Evolutionary conservation across 208 protist species (phyloP), one percentile per base, ranked within the genome.

Genomic region (Crithidia fasciculata): DNA sequence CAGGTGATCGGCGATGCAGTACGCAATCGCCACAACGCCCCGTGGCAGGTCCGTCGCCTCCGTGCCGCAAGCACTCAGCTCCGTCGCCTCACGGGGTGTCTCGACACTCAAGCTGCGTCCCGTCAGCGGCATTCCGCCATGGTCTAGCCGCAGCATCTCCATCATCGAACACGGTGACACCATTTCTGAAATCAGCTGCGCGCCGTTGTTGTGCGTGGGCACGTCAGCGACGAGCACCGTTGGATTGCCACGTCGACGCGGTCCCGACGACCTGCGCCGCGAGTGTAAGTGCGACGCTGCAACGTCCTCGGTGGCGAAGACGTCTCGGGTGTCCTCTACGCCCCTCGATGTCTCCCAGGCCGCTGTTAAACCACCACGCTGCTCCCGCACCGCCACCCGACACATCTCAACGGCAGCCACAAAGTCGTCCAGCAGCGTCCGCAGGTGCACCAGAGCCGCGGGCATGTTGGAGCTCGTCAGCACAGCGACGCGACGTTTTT

Each of bases 361-460:
- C 19, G 59, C 49, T 55, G 52, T 16, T 0, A 57, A 63, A 15
- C 66, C 43, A 37, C 49, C 49, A 13, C 41, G 53, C 28, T 80
- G 67, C 54, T 70, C 59, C 40, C 62, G 62, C 61, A 74, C 5
- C 15, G 74, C 62, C 18, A 40, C 36, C 4, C 68, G 67, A 47
- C 68, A 74, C 53, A 74, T 67, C 53, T 74, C 74, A 3, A 80
- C 40, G 6, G 74, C 74, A 0, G 62, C 61, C 2, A 61, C 54
- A 44, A 80, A 80, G 53, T 80, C 74, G 16, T 74, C 68, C 15
- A 80, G 52, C 45, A 80, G 55, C 6, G 18, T n/a, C 41, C 62
- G 59, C 7, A 80, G 53, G 36, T 54, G 54, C 54, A 60, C 18
- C 36, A 59, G 64, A 12, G 57, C 69, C 5, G 59, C 74, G 3